Conservation (phyloP, 225 moss, liverwort and hornwort species). For the Thuidium tamariscinum region DNA sequence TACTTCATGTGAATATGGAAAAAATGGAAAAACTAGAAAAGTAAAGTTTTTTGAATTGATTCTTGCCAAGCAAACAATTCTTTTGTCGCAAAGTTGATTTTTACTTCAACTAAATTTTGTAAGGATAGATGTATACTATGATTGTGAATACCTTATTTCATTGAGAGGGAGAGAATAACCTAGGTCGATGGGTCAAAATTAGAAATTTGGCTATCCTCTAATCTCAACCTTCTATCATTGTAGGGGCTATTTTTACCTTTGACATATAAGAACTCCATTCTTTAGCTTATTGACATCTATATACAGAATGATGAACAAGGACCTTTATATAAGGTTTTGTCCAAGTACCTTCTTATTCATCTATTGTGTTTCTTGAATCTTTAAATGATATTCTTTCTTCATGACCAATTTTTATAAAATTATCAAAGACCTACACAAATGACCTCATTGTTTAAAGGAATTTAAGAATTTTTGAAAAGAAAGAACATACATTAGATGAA, state of each 20-base stretch:
- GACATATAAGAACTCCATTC: accelerated
- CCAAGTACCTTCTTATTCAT: background rate
- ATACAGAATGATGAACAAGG: background rate
- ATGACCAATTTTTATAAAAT: background rate
- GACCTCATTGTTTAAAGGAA: accelerated
- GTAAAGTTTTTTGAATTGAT: accelerated
- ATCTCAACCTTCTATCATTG: too few species aligned
- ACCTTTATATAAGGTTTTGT: background rate
- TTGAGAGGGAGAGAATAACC: background rate
- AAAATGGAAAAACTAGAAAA: accelerated
- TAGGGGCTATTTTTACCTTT: accelerated
- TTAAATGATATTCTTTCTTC: accelerated
- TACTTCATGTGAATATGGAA: accelerated
- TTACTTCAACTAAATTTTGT: accelerated
- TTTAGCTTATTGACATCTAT: background rate
- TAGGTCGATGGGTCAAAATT: background rate
- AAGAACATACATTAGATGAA: accelerated
- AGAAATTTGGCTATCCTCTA: accelerated
- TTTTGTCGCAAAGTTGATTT: background rate
- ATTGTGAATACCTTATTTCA: background rate
- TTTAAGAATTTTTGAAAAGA: accelerated
- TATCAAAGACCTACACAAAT: accelerated
- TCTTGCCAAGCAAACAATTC: accelerated
- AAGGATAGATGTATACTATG: too few species aligned
- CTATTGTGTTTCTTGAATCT: too few species aligned